A percentile compares a stretch with the other conserved stretches of the same genome.
phyloP scores from a whole-genome alignment of 768 basidiomycete species.

The Amyloporia xantha region DNA sequence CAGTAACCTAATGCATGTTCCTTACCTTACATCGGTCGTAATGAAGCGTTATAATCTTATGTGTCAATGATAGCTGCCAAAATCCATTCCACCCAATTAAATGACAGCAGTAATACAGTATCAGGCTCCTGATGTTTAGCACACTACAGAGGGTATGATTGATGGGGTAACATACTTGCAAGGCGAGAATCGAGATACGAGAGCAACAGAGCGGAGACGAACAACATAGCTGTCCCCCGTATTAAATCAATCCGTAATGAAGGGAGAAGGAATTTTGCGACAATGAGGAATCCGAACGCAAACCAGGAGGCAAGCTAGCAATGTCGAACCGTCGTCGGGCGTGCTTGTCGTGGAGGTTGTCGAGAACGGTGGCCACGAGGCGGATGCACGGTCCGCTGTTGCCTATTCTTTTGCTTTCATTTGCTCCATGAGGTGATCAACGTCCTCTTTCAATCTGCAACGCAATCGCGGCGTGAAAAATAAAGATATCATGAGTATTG shows the following conservation, averaged over 20 bases:
- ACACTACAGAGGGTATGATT: conserved; percentile 8
- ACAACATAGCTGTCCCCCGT: not conserved
- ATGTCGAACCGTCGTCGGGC: conserved; percentile 2
- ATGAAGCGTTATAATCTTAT: not conserved
- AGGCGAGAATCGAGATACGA: conserved; percentile 9
- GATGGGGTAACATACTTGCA: conserved; percentile 7
- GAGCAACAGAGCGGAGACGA: conserved; percentile 10
- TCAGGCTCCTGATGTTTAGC: not conserved
- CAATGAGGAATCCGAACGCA: conserved; percentile 5
- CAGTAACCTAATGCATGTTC: too few species aligned
- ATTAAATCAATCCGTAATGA: conserved; percentile 7
- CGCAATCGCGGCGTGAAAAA: conserved; percentile 5
- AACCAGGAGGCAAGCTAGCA: conserved; percentile 11
- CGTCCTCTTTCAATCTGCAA: conserved; percentile 61
- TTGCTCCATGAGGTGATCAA: conserved; percentile 42
- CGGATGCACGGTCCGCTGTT: conserved; percentile 10
- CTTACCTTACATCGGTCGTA: not conserved
- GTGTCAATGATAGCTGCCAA: not conserved
- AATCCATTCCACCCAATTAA: not conserved
- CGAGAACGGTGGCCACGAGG: conserved; percentile 27
- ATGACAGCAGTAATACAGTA: not conserved
- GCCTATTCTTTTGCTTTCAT: conserved; percentile 26
- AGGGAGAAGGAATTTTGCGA: not conserved
- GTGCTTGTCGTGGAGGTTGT: conserved; percentile 5
- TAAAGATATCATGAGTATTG: conserved; percentile 15